Conservation (phyloP, 1,139 yeast genomes). For the Geotrichum europaeum region DNA sequence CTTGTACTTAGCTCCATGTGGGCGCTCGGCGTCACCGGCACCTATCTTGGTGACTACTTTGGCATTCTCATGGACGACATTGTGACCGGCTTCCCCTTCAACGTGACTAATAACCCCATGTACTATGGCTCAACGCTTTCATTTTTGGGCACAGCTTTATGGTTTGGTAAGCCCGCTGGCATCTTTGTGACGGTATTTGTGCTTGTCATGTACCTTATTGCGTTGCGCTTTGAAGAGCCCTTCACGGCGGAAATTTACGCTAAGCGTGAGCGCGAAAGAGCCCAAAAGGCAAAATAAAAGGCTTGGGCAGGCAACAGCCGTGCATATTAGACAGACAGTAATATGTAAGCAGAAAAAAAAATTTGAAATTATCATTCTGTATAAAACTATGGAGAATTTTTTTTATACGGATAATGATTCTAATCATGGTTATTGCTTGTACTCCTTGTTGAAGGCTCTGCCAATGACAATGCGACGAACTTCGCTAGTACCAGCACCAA, state of each 20-base stretch:
- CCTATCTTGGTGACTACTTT: conserved; percentile 93
- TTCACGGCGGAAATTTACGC: conserved; percentile 88
- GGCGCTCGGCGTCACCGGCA: conserved; percentile 92
- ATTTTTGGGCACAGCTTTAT: conserved; percentile 84
- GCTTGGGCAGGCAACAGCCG: neutral
- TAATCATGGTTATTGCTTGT: conserved; percentile 7
- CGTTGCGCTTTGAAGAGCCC: conserved; percentile 88
- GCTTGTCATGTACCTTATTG: conserved; percentile 73
- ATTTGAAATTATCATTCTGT: neutral
- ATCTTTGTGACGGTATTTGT: conserved; percentile 66
- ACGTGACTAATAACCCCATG: conserved; percentile 89
- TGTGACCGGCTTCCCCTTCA: conserved; percentile 93
- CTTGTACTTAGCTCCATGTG: conserved; percentile 84
- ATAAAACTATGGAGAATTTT: neutral
- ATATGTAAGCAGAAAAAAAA: neutral
- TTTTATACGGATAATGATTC: neutral
- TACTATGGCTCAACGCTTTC: conserved; percentile 87
- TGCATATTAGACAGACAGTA: no score
- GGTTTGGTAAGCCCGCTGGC: conserved; percentile 89
- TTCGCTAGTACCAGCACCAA: conserved; percentile 36
- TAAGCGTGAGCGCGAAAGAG: conserved; percentile 45
- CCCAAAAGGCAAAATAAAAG: conserved; percentile 10
- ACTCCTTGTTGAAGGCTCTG: conserved; percentile 32
- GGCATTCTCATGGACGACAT: conserved; percentile 89
- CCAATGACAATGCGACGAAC: conserved; percentile 34